phyloP scores from a whole-genome alignment of 2,329 filamentous ascomycete genomes.

The Fusarium poae region DNA sequence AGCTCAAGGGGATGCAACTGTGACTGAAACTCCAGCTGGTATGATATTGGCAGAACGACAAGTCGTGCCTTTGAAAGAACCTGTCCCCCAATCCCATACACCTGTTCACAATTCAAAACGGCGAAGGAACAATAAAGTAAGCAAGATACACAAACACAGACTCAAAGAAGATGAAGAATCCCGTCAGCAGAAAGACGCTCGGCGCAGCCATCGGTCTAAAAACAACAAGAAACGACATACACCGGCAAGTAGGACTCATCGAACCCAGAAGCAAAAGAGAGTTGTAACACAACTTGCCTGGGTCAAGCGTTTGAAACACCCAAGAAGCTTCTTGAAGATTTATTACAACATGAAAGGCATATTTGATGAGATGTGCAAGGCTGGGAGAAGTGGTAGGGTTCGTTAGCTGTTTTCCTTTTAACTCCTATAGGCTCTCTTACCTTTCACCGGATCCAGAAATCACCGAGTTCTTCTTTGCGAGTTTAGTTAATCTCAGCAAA shows the following conservation, averaged over 20 bases:
- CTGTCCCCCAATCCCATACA: too few species aligned
- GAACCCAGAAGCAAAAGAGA: not conserved
- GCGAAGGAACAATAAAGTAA: not conserved
- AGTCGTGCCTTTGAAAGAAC: accelerated
- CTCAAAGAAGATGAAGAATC: too few species aligned
- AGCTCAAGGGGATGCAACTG: too few species aligned
- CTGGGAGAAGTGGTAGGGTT: not conserved
- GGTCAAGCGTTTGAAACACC: not conserved
- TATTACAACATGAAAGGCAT: not conserved
- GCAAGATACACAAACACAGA: not conserved
- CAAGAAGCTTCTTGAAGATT: accelerated
- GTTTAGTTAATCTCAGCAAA: accelerated
- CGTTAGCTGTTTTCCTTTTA: not conserved
- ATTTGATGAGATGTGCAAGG: accelerated
- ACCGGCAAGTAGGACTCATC: too few species aligned
- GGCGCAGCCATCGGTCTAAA: not conserved
- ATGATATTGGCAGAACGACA: accelerated
- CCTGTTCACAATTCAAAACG: accelerated
- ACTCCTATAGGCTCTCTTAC: not conserved
- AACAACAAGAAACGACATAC: not conserved
- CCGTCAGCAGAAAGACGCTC: not conserved
- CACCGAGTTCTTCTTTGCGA: not conserved
- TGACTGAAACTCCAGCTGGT: not conserved
- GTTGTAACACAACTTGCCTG: not conserved
- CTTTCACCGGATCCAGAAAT: not conserved